Base-by-base conservation (phyloP, 768 basidiomycete species). In the Boletus edulis region DNA sequence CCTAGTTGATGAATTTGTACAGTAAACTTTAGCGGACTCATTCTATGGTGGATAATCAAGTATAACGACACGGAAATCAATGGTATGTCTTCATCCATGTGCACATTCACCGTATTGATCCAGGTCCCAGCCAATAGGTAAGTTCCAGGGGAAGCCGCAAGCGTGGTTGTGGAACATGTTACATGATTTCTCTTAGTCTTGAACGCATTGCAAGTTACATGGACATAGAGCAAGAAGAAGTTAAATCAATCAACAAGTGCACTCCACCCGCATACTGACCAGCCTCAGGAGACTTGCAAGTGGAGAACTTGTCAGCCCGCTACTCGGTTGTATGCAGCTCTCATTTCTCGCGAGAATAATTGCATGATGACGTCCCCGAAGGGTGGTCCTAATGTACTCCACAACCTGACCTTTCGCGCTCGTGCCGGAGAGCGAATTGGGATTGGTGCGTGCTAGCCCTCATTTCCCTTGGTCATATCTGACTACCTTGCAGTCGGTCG, bases 191-290 rank as follows among this genome's bases (percentile, higher is more conserved):
- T 24, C 24, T 24, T 24, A 69, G 70, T 34, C 46, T 68, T 8
- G 63, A 75, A 61, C 63, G 77, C 12, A 72, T 78, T 53, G 66
- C 73, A 43, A 73, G 73, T 42, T 87, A 83, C 62, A 65, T 85
- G n/a, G 62, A 73, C 34, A 83, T 85, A 31, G 55, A 52, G 20
- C 55, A 24, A 24, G 24, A 52, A 52, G 84, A 85, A 37, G 81
- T 83, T 48, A 84, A 87, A 63, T 75, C 76, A 54, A 67, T n/a
- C 53, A 63, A 11, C 78, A 48, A 47, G 34, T 8, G 44, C 24
- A 39, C 79, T 40, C 85, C 85, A 4, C 85, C 86, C 3, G 85
- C 85, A 1, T 77, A 83, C 55, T 88, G 86, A 86, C 85, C 86
- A 0, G 72, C 80, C 11, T 81, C 78, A 15, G 86, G 86, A 12